These are phyloP conservation scores for Calonectria fujianensis DNA, from an alignment of 2,329 filamentous ascomycete genomes.

Conservation along the genomic window DNA sequence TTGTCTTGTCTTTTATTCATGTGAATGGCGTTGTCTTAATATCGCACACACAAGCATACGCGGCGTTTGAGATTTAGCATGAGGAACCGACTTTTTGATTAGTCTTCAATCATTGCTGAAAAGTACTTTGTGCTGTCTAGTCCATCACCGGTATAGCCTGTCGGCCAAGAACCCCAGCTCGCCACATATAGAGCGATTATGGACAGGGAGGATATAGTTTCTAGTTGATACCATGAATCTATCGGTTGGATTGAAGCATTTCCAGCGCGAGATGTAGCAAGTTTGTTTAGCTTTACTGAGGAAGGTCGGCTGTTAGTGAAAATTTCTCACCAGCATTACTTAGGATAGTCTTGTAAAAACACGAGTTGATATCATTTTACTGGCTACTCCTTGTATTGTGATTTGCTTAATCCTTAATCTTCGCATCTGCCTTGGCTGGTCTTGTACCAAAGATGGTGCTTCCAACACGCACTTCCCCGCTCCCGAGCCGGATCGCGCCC, in stretches of 20 bases:
- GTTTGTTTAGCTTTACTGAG: background rate
- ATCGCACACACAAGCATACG: constrained; percentile 56
- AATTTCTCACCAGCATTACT: constrained; percentile 1
- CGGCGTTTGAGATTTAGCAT: constrained; percentile 57
- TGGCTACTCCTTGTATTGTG: constrained; percentile 6
- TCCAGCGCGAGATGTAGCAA: constrained; percentile 16
- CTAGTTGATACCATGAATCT: constrained; percentile 53
- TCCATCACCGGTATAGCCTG: constrained; percentile 38
- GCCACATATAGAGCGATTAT: constrained; percentile 43
- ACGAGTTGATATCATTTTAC: constrained; percentile 8
- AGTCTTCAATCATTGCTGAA: constrained; percentile 48
- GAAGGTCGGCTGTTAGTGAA: constrained; percentile 4
- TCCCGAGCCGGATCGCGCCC: constrained; percentile 88
- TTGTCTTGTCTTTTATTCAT: constrained; percentile 51
- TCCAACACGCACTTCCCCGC: constrained; percentile 91
- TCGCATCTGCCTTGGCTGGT: constrained; percentile 86
- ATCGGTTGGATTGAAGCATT: constrained; percentile 47
- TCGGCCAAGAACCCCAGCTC: constrained; percentile 39
- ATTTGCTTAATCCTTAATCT: constrained; percentile 70
- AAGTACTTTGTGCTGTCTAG: constrained; percentile 44
- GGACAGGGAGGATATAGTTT: constrained; percentile 49
- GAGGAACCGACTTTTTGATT: constrained; percentile 50
- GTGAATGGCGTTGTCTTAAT: constrained; percentile 54
- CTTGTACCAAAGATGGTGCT: constrained; percentile 95
- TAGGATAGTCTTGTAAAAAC: constrained; percentile 14